Conservation (phyloP, 179 eudicot species). For the Beta lomatogona region DNA sequence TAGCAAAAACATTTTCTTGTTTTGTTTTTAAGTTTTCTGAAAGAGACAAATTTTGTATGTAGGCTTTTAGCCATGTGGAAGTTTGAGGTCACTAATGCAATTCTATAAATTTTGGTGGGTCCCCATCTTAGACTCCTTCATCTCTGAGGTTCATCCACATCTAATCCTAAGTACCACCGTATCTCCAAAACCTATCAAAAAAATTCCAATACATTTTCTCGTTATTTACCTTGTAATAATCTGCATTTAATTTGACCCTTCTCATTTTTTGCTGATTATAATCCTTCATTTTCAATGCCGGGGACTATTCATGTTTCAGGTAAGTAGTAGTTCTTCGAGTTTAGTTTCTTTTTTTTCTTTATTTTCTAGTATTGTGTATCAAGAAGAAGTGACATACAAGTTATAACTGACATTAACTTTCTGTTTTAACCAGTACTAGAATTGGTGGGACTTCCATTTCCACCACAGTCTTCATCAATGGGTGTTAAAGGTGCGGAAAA, state of each 20-base stretch:
- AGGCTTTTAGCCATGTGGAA: constrained; percentile 18
- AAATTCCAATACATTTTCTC: neutral
- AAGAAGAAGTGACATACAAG: neutral
- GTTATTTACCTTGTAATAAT: neutral
- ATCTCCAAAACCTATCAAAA: constrained; percentile 23
- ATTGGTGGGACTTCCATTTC: constrained; percentile 58
- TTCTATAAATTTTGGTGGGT: constrained; percentile 21
- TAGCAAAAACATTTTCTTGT: neutral
- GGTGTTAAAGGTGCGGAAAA: constrained; percentile 53
- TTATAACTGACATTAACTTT: neutral
- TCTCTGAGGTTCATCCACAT: constrained; percentile 47
- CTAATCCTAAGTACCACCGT: constrained; percentile 35
- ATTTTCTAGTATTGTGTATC: neutral
- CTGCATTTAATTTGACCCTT: constrained; percentile 10
- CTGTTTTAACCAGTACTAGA: constrained; percentile 52
- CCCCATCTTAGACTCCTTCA: constrained; percentile 27
- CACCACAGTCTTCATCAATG: constrained; percentile 49
- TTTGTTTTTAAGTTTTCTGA: constrained; percentile 1
- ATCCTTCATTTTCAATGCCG: constrained; percentile 59
- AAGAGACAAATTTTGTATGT: constrained; percentile 41
- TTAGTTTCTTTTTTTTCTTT: neutral
- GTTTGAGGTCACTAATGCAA: constrained; percentile 33
- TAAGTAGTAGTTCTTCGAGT: constrained; percentile 27
- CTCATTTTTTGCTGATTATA: neutral
- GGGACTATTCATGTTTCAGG: constrained; percentile 93